Evolutionary conservation across 176 grass and related monocot species (phyloP), one percentile per base, ranked within the genome.

Genomic region (Oryza glaberrima): DNA sequence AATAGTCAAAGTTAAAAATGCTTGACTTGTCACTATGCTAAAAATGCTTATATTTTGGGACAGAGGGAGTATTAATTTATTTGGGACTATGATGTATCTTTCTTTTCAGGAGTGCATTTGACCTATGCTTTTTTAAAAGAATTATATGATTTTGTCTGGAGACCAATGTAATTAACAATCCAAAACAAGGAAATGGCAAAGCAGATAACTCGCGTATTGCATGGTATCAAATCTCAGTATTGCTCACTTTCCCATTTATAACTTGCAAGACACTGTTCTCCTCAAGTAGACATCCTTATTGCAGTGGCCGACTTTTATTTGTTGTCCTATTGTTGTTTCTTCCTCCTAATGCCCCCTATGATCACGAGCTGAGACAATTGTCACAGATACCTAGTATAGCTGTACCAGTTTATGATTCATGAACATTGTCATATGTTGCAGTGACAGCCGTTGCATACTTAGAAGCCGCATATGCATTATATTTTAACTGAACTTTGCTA

Each of bases 401-500:
- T 5, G 19, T 36, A 34, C n/a, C 1, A 58, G 51, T n/a, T 60
- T 76, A n/a, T 38, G 49, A 36, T 60, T 4, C 35, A 7, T 76
- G 0, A 7, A 7, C 32, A 83, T 63, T 70, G 46, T 45, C 15
- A 22, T 44, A 60, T 16, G 28, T 78, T 4, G 34, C 1, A 11
- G 41, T 72, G 52, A 72, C 19, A 54, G 14, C 30, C 14, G 44
- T 35, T 77, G 30, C 13, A 49, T 84, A 15, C 20, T 78, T 36
- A 36, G 35, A 36, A 36, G 35, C 5, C 35, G 4, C 36, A 38
- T 38, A 38, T 38, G 36, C 35, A 36, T 38, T 5, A 5, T 38
- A 6, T 58, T 40, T 64, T 85, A 58, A 88, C 34, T 20, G 10
- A 54, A 67, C 25, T 49, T 78, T 56, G 6, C 12, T 25, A 64